These are phyloP conservation scores for Blastomyces gilchristii DNA, from an alignment of 2,329 filamentous ascomycete genomes.

Conservation along the genomic window DNA sequence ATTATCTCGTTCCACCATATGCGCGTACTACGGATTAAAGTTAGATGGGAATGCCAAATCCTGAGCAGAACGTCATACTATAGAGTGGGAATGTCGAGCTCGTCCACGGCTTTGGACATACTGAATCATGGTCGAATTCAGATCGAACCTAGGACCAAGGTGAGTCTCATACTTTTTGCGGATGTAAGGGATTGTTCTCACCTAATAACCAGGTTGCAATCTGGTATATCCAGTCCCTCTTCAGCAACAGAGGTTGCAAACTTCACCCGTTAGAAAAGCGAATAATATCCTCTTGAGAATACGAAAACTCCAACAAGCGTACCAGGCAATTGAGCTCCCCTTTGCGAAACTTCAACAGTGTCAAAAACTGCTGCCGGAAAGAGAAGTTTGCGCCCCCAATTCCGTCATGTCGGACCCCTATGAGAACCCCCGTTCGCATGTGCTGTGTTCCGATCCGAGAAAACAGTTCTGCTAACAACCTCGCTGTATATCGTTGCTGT, in stretches of 20 bases:
- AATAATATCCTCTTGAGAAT: background rate
- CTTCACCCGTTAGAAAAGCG: slow-evolving; percentile 19
- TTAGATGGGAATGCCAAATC: slow-evolving; percentile 6
- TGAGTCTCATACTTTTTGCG: background rate
- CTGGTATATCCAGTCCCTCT: slow-evolving; percentile 56
- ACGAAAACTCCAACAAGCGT: slow-evolving; percentile 9
- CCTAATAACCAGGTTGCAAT: slow-evolving; percentile 55
- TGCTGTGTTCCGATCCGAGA: slow-evolving; percentile 46
- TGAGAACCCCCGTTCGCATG: slow-evolving; percentile 53
- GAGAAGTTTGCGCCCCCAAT: slow-evolving; percentile 53
- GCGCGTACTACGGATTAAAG: slow-evolving; percentile 48
- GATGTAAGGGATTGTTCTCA: slow-evolving; percentile 12
- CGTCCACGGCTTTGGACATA: slow-evolving; percentile 89
- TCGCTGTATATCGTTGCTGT: slow-evolving; percentile 64
- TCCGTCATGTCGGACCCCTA: slow-evolving; percentile 46
- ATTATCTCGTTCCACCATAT: slow-evolving; percentile 70
- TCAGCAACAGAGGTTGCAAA: slow-evolving; percentile 57
- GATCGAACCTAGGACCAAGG: slow-evolving; percentile 60
- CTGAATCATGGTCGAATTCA: slow-evolving; percentile 82
- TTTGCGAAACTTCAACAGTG: slow-evolving; percentile 54
- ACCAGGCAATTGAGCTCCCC: slow-evolving; percentile 49
- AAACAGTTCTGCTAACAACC: slow-evolving; percentile 61
- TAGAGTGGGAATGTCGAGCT: slow-evolving; percentile 66
- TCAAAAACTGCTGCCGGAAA: slow-evolving; percentile 62
- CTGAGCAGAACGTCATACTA: slow-evolving; percentile 24